Base-by-base conservation (phyloP, 2,329 filamentous ascomycete genomes). In the Cryphonectria japonica region DNA sequence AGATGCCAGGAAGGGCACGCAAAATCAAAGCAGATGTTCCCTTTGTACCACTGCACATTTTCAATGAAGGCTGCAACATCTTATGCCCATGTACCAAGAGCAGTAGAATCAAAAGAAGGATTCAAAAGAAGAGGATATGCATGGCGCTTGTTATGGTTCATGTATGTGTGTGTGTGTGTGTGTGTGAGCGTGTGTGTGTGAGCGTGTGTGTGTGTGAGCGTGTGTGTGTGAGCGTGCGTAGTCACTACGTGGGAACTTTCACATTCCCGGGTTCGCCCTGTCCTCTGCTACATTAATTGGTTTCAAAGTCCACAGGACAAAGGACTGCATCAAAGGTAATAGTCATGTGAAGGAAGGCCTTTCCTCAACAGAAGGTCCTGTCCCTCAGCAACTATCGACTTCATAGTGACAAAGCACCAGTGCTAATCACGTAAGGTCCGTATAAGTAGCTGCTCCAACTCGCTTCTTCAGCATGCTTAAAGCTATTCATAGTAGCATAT, bases 41-140 rank as follows among this genome's bases (percentile, higher is more conserved):
- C 52, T 72, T 73, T 72, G 72, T 73, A 69, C 67, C 67, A 68
- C 66, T 50, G 57, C 72, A 69, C 61, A 66, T 66, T 43, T n/a
- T 50, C 22, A 50, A 50, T 50, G 61, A 66, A 64, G 70, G 67
- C 70, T 67, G 57, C 67, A 60, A 57, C 67, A 60, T 65, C 39
- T 71, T 65, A 59, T 34, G 52, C 69, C 69, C 65, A 67, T 71
- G 67, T 73, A 69, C 59, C 46, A 71, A 71, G 64, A 73, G 52
- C 41, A 69, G 69, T 71, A 73, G 67, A 73, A 69, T 61, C 52
- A 68, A 69, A 57, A 32, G 16, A 14, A 32, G 26, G 26, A 59
- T 76, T 74, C 29, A 32, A 75, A 76, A 78, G 78, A 76, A 78
- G 78, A 79, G 78, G 76, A 78, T 26, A 52, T 52, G 57, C 54